These are phyloP conservation scores for Paramecium tetraurelia DNA, from an alignment of 73 alveolate genomes.

Conservation along the genomic window DNA sequence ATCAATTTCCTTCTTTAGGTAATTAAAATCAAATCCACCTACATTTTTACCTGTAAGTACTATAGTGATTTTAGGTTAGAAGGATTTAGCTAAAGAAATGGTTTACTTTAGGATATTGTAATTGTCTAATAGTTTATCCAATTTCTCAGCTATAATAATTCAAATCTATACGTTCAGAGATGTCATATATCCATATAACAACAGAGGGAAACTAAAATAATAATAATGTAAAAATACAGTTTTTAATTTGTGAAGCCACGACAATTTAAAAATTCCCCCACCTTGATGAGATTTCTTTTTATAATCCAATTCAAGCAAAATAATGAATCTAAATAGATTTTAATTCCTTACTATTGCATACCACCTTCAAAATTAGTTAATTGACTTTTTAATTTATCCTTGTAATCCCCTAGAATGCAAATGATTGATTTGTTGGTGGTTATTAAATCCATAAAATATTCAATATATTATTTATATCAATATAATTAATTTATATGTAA, in stretches of 20 bases:
- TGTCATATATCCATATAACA: neutral
- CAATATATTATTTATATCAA: neutral
- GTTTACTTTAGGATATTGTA: neutral
- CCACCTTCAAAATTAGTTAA: neutral
- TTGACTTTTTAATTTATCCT: neutral
- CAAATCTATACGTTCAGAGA: neutral
- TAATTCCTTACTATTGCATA: constrained; percentile 2
- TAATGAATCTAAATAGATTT: neutral
- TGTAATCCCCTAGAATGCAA: neutral
- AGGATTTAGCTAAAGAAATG: neutral
- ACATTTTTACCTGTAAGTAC: neutral
- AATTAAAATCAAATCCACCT: neutral
- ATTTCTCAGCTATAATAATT: neutral
- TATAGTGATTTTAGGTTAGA: neutral
- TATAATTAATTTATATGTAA: neutral
- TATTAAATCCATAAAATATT: neutral
- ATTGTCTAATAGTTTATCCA: neutral
- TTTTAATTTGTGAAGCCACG: constrained; percentile 29
- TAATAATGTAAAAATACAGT: neutral
- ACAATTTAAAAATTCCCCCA: constrained; percentile 22
- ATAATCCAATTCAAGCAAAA: neutral
- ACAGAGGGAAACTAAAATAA: constrained; percentile 8
- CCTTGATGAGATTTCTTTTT: neutral
- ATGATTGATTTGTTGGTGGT: neutral
- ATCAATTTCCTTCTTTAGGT: constrained; percentile 17